A percentile compares a stretch with the other conserved stretches of the same genome.
Conservation (phyloP, 208 protist genomes). For the Crithidia bombi region DNA sequence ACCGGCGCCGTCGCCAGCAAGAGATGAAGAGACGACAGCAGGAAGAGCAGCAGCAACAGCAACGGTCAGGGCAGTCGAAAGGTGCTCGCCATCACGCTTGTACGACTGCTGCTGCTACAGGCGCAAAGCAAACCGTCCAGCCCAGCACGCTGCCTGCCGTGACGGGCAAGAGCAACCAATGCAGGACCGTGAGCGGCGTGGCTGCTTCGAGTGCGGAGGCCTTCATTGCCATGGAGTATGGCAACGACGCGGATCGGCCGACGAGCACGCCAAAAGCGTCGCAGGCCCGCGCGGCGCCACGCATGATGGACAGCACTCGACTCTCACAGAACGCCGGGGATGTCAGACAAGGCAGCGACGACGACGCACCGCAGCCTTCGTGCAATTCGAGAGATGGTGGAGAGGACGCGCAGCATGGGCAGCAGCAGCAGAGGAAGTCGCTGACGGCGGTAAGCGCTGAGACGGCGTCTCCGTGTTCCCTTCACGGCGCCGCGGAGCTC, state of each 20-base stretch:
- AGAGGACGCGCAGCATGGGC: not conserved
- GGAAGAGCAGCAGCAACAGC: not conserved
- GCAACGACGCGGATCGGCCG: slow-evolving; percentile 13
- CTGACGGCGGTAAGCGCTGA: not conserved
- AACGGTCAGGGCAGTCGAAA: not conserved
- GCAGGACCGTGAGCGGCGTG: not conserved
- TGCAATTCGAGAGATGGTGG: not conserved
- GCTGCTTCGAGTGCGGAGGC: not conserved
- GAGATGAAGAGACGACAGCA: slow-evolving; percentile 6
- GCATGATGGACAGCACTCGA: not conserved
- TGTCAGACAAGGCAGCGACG: not conserved
- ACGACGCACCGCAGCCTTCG: not conserved
- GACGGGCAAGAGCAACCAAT: not conserved
- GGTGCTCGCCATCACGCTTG: not conserved
- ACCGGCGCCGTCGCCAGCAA: slow-evolving; percentile 19
- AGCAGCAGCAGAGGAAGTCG: not conserved
- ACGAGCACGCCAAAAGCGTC: not conserved
- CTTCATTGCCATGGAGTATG: slow-evolving; percentile 3
- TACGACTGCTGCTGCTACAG: not conserved
- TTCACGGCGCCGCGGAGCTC: not conserved
- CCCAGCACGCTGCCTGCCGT: not conserved
- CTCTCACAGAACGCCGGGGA: not conserved
- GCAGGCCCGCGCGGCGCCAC: not conserved
- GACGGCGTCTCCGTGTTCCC: not conserved
- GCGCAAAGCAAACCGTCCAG: not conserved